phyloP scores from a whole-genome alignment of 169 alveolate genomes.

The Haemoproteus tartakovskyi region DNA sequence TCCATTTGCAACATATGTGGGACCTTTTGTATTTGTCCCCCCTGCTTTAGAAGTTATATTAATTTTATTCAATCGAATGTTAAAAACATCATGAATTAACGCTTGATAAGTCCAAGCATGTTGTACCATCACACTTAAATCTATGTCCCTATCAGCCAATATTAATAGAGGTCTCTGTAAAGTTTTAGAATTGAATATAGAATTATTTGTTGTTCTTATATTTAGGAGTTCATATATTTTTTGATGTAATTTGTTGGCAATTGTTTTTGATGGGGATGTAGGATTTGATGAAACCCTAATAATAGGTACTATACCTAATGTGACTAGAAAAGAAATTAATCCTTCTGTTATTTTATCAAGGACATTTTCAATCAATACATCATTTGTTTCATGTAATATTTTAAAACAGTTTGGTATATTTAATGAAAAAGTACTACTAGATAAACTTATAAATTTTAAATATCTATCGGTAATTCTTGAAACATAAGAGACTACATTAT shows the following conservation, averaged over 20 bases:
- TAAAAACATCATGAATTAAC: slow-evolving; percentile 80
- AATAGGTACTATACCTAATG: slow-evolving; percentile 81
- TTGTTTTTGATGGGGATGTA: slow-evolving; percentile 75
- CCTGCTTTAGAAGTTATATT: no score
- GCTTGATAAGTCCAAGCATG: slow-evolving; percentile 90
- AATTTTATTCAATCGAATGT: slow-evolving; percentile 78
- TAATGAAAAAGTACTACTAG: slow-evolving; percentile 80
- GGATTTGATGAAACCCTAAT: slow-evolving; percentile 74
- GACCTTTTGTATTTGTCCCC: no score
- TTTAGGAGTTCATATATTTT: slow-evolving; percentile 73
- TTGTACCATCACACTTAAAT: slow-evolving; percentile 83
- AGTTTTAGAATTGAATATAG: slow-evolving; percentile 66
- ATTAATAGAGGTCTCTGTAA: slow-evolving; percentile 80
- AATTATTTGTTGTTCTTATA: slow-evolving; percentile 64
- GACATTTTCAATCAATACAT: slow-evolving; percentile 60
- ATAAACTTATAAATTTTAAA: slow-evolving; percentile 79
- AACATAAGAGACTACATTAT: slow-evolving; percentile 73
- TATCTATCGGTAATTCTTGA: slow-evolving; percentile 86
- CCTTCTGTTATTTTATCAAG: slow-evolving; percentile 77
- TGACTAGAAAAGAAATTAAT: slow-evolving; percentile 76
- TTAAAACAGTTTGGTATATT: slow-evolving; percentile 76
- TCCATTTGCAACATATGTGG: no score
- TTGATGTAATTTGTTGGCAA: slow-evolving; percentile 78
- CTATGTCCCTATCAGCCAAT: slow-evolving; percentile 81
- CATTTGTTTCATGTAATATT: slow-evolving; percentile 68